Evolutionary conservation across 345 rosid genomes (phyloP).

Genomic region (Citrus reticulata): DNA sequence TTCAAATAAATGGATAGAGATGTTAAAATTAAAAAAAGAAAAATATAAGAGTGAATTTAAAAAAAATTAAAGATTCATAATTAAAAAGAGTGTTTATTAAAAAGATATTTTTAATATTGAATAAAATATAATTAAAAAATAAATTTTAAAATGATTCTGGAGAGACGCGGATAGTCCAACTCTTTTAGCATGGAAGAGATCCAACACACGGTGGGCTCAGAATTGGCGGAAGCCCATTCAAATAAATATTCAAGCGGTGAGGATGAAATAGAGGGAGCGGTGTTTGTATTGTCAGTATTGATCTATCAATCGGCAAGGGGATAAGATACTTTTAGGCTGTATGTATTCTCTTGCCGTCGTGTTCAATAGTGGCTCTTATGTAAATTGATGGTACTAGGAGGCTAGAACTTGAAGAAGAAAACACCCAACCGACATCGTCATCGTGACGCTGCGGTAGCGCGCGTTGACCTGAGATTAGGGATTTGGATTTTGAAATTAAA

Average conservation of each 20-base stretch:
- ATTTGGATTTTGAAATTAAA: background rate
- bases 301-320: background rate
- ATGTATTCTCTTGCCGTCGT: no score
- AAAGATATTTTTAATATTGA: no score
- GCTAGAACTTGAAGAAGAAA: background rate
- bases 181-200: background rate
- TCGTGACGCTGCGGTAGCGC: background rate
- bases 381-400: background rate
- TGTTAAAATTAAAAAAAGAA: no score
- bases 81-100: no score
- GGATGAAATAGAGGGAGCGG: background rate
- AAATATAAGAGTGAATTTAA: no score
- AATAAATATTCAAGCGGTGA: background rate
- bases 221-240: background rate
- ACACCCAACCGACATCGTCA: background rate
- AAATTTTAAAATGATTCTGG: no score
- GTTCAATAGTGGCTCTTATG: background rate
- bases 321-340: background rate
- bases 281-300: no score
- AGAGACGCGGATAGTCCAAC: no score
- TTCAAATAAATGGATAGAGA: no score
- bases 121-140: no score
- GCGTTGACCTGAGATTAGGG: conserved; percentile 5
- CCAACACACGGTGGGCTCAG: background rate
- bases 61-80: no score